Evolutionary conservation across 768 basidiomycete species (phyloP).

Genomic region (Tulasnella sp.): DNA sequence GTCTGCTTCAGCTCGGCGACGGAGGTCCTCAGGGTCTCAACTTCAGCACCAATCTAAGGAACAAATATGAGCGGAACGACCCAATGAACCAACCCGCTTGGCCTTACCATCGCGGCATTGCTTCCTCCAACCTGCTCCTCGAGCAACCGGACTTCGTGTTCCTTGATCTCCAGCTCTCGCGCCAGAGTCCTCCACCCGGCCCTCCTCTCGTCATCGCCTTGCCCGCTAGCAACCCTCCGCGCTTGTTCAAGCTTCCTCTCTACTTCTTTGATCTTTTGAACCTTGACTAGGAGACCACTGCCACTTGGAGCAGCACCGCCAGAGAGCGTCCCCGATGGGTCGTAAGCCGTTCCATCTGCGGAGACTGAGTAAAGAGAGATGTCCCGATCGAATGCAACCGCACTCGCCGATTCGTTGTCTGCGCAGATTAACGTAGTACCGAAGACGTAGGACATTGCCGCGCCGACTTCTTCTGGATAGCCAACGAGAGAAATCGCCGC

Average conservation of each 20-base stretch:
- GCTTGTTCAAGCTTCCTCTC: constrained; percentile 58
- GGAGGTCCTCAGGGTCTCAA: constrained; percentile 63
- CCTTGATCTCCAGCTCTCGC: constrained; percentile 80
- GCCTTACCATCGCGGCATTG: constrained; percentile 78
- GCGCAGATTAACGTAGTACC: constrained; percentile 88
- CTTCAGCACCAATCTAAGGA: constrained; percentile 57
- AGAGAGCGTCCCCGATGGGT: constrained; percentile 88
- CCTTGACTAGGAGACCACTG: constrained; percentile 70
- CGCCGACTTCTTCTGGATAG: constrained; percentile 73
- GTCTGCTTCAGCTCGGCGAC: constrained; percentile 58
- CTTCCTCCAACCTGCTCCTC: constrained; percentile 84
- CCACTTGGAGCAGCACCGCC: constrained; percentile 83
- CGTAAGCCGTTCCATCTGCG: constrained; percentile 91
- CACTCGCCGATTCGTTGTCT: constrained; percentile 80
- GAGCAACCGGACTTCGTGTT: constrained; percentile 77
- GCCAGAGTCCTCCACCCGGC: constrained; percentile 58
- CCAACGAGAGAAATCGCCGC: constrained; percentile 86
- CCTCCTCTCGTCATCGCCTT: constrained; percentile 52
- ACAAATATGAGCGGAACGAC: background rate
- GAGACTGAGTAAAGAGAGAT: constrained; percentile 81
- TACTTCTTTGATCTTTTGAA: constrained; percentile 72
- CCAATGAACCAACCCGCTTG: background rate
- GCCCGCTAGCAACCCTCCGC: constrained; percentile 45
- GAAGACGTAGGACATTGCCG: constrained; percentile 92
- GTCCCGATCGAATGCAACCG: constrained; percentile 72